Evolutionary conservation across 192 early-diverging fungal species (phyloP).

Genomic region (Kickxella alabastrina): DNA sequence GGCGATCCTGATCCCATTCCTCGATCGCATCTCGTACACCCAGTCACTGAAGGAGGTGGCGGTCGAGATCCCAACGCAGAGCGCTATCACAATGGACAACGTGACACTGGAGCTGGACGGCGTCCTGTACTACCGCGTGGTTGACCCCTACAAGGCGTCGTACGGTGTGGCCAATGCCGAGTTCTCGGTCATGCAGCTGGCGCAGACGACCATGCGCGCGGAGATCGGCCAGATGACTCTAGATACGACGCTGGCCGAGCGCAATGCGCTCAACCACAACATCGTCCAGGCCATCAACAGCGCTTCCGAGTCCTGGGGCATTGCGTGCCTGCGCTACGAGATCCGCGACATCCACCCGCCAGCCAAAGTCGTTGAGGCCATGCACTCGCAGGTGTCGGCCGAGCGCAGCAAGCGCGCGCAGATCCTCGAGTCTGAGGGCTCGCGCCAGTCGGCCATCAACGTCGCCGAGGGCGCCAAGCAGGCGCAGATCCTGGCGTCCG

Average conservation of each 20-base stretch:
- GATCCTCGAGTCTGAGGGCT: slow-evolving; percentile 83
- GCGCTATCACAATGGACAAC: slow-evolving; percentile 95
- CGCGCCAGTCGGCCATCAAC: slow-evolving; percentile 91
- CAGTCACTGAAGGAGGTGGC: slow-evolving; percentile 94
- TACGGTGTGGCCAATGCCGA: slow-evolving; percentile 95
- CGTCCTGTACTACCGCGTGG: slow-evolving; percentile 90
- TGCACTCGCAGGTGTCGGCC: slow-evolving; percentile 97
- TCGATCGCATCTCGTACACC: slow-evolving; percentile 89
- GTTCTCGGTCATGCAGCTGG: slow-evolving; percentile 92
- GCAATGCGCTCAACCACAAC: slow-evolving; percentile 86
- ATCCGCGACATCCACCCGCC: slow-evolving; percentile 96
- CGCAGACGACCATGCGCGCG: slow-evolving; percentile 99
- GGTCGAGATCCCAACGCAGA: slow-evolving; percentile 84
- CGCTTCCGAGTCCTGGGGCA: slow-evolving; percentile 94
- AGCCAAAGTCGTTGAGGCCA: slow-evolving; percentile 87
- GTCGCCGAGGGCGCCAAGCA: slow-evolving; percentile 95
- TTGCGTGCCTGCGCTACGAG: slow-evolving; percentile 92
- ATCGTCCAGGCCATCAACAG: slow-evolving; percentile 94
- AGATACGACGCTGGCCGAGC: slow-evolving; percentile 91
- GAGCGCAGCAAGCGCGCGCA: slow-evolving; percentile 95
- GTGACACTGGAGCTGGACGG: slow-evolving; percentile 95
- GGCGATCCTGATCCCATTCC: slow-evolving; percentile 80
- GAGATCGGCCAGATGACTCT: slow-evolving; percentile 98
- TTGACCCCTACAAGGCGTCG: slow-evolving; percentile 90
- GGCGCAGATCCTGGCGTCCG: slow-evolving; percentile 87